Conservation (phyloP, 2,329 filamentous ascomycete genomes). For the Botrytis hyacinthi region DNA sequence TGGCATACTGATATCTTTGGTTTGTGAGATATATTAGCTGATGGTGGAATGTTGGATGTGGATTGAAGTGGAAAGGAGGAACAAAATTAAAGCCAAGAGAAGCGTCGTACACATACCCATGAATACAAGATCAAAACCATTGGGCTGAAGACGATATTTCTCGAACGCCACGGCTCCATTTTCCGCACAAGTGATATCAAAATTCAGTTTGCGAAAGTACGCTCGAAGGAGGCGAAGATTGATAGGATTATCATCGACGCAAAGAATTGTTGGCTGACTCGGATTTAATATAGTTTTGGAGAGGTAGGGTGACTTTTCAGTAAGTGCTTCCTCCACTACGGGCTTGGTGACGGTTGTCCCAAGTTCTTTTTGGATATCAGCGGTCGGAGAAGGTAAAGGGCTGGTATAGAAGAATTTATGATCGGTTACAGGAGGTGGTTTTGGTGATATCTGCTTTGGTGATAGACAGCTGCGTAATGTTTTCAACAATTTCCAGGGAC, state of each 20-base stretch:
- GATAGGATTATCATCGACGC: constrained; percentile 43
- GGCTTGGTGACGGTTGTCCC: neutral
- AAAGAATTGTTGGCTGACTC: constrained; percentile 28
- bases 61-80: constrained; percentile 39
- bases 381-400: neutral
- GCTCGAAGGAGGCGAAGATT: constrained; percentile 40
- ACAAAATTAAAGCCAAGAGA: neutral
- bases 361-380: neutral
- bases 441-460: constrained; percentile 2
- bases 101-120: constrained; percentile 43
- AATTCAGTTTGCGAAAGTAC: constrained; percentile 34
- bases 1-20: constrained; percentile 53
- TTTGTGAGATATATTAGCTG: constrained; percentile 8
- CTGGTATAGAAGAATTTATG: neutral
- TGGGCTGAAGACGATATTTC: constrained; percentile 28
- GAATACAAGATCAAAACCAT: constrained; percentile 44
- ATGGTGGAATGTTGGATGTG: neutral
- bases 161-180: constrained; percentile 48
- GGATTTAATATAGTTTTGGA: neutral
- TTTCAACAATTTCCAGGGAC: constrained; percentile 18
- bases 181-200: constrained; percentile 40
- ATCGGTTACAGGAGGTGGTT: neutral
- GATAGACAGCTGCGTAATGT: constrained; percentile 10
- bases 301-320: neutral
- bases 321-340: neutral